Conservation (phyloP, 1,284 basidiomycete genomes). For the Tilletia walkeri region DNA sequence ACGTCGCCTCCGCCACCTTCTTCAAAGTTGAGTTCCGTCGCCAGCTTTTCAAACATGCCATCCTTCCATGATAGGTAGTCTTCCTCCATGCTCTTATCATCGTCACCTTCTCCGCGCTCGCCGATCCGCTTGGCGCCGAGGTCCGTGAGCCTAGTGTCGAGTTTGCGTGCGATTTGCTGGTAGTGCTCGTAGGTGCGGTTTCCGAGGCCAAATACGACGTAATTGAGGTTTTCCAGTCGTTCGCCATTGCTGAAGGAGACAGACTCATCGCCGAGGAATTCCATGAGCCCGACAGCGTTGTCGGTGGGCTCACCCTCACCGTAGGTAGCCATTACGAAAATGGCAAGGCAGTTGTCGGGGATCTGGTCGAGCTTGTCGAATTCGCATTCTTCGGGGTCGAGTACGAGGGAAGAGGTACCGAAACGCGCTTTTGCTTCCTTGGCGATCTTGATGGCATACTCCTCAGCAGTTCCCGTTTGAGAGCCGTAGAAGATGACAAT, state of each 20-base stretch:
- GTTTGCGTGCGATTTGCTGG: constrained; percentile 78
- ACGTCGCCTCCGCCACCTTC: constrained; percentile 93
- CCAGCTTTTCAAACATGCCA: constrained; percentile 86
- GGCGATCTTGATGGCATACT: constrained; percentile 53
- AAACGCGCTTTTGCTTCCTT: constrained; percentile 55
- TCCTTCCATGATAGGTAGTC: constrained; percentile 99
- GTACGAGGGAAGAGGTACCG: constrained; percentile 52
- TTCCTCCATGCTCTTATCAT: constrained; percentile 99
- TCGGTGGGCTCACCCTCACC: constrained; percentile 98
- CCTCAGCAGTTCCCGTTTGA: constrained; percentile 55
- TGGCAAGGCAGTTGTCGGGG: constrained; percentile 77
- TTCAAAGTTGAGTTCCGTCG: constrained; percentile 77
- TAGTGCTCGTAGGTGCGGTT: constrained; percentile 81
- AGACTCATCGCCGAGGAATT: constrained; percentile 79
- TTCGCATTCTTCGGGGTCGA: constrained; percentile 66
- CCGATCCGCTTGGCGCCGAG: constrained; percentile 86
- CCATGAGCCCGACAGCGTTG: constrained; percentile 92
- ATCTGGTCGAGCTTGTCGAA: constrained; percentile 91
- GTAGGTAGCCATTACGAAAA: constrained; percentile 97
- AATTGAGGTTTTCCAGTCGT: constrained; percentile 81
- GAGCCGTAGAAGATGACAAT: constrained; percentile 54
- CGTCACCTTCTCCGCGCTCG: constrained; percentile 90
- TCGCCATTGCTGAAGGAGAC: constrained; percentile 82
- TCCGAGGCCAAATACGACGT: constrained; percentile 89
- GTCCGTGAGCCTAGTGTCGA: constrained; percentile 72